Evolutionary conservation across 208 protist genomes (phyloP).

Genomic region (Acanthamoeba royreba): DNA sequence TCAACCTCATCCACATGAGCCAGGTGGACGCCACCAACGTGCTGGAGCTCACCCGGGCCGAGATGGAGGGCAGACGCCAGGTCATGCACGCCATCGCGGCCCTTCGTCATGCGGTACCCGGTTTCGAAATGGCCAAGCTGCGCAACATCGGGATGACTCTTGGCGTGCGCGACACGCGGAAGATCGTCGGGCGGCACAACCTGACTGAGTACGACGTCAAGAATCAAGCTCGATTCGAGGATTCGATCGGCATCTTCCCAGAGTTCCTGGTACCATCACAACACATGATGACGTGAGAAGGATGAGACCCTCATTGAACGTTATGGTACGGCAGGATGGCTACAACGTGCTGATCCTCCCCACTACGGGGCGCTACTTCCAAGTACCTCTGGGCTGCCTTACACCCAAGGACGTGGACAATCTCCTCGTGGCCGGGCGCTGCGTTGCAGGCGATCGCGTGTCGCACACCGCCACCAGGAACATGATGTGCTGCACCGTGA

Average conservation of each 20-base stretch:
- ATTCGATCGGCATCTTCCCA: slow-evolving; percentile 1
- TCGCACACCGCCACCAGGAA: slow-evolving; percentile 45
- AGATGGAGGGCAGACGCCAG: background rate
- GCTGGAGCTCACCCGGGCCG: background rate
- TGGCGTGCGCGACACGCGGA: slow-evolving; percentile 1
- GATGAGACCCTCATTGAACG: too few species aligned
- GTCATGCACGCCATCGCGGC: background rate
- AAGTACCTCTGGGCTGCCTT: slow-evolving; percentile 45
- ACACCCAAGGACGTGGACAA: slow-evolving; percentile 41
- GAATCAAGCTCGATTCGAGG: background rate
- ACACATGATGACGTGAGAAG: too few species aligned
- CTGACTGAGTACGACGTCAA: background rate
- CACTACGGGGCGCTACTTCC: slow-evolving; percentile 51
- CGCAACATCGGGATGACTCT: background rate
- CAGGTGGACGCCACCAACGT: slow-evolving; percentile 6
- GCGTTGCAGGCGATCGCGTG: slow-evolving; percentile 47
- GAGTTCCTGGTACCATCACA: too few species aligned
- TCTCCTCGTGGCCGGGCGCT: slow-evolving; percentile 48
- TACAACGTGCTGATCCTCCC: slow-evolving; percentile 13
- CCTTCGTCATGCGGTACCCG: background rate
- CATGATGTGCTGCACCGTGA: slow-evolving; percentile 58
- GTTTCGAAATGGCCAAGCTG: background rate
- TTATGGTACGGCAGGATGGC: too few species aligned
- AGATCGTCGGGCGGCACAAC: background rate
- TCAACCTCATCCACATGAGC: slow-evolving; percentile 17